These are phyloP conservation scores for Triticum timopheevii DNA, from an alignment of 176 grass and related monocot species.

Conservation along the genomic window DNA sequence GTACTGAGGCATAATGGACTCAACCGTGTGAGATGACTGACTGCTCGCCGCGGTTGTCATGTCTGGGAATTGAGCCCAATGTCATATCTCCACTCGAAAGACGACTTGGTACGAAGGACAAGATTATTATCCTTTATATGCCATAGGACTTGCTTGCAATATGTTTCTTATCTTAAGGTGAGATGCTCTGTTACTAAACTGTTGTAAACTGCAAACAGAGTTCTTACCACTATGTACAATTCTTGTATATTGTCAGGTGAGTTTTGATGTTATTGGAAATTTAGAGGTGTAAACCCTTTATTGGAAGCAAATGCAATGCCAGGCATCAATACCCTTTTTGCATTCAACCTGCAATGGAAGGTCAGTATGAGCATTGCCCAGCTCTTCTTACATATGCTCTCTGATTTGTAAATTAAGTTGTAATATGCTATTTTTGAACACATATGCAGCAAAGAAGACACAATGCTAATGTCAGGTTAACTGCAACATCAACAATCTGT, in stretches of 20 bases:
- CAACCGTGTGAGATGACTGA: not conserved
- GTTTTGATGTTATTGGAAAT: slow-evolving; percentile 19
- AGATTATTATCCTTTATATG: slow-evolving; percentile 20
- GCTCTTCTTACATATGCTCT: slow-evolving; percentile 21
- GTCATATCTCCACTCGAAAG: not conserved
- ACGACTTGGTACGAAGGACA: slow-evolving; percentile 1
- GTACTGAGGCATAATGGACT: slow-evolving; percentile 2
- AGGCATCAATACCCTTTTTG: not conserved
- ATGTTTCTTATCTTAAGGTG: slow-evolving; percentile 16
- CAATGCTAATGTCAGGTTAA: not conserved
- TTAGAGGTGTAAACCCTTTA: not conserved
- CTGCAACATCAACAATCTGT: not conserved
- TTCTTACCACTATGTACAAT: not conserved
- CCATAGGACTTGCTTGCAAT: not conserved
- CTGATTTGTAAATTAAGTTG: slow-evolving; percentile 23
- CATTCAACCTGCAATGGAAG: slow-evolving; percentile 28
- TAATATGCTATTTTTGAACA: slow-evolving; percentile 17
- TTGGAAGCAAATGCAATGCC: not conserved
- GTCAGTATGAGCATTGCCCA: slow-evolving; percentile 21
- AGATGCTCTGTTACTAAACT: not conserved
- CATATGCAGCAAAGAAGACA: slow-evolving; percentile 1
- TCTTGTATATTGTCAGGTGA: slow-evolving; percentile 12
- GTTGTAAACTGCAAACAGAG: slow-evolving; percentile 8
- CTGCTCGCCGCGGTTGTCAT: not conserved
- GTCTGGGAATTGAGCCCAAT: not conserved